Evolutionary conservation across 2,329 filamentous ascomycete species (phyloP), one percentile per base, ranked within the genome.

Genomic region (Seiridium cupressi): DNA sequence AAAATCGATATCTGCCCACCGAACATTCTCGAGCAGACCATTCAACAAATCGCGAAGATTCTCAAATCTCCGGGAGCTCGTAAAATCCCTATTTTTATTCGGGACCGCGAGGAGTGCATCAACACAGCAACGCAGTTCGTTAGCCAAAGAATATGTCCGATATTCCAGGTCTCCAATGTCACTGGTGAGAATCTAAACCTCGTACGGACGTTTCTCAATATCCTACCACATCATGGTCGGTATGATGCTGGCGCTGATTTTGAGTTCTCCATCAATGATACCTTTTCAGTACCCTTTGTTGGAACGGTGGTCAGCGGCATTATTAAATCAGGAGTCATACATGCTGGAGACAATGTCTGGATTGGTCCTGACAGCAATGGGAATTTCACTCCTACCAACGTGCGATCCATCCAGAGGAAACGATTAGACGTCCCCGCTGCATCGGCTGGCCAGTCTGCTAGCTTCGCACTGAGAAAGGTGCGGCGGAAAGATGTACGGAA

Each of bases 1-100:
- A 99, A 98, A 80, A 97, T 98, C 65, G 95, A 98, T 73, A 98
- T 98, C 59, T 98, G 95, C 74, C 95, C 95, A 31, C 93, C 94
- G 1, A 91, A 98, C 65, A 97, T 99, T 69, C 81, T 99, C 32
- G 88, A 96, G 76, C 90, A 98, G 79, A 99, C 95, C 31, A 88
- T 98, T 51, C 90, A 88, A 9, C 94, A 98, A 74, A 86, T 99
- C 63, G 94, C 88, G 57, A 91, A 93, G 71, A 97, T 99, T 56
- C 82, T 99, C 65, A 97, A 97, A 75, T 96, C 91, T 59, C 93
- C 93, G 0, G 95, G 93, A 3, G 95, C 95, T 3, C 85, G 91
- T 44, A 99, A 99, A 77, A 96, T 99, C 44, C 95, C 95, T 2
- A 91, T 97, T 46, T 96, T 98, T 72, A 93, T 99, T 77, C 95